Conservation (phyloP, 768 basidiomycete genomes). For the Rubroboletus pulcherrimus region DNA sequence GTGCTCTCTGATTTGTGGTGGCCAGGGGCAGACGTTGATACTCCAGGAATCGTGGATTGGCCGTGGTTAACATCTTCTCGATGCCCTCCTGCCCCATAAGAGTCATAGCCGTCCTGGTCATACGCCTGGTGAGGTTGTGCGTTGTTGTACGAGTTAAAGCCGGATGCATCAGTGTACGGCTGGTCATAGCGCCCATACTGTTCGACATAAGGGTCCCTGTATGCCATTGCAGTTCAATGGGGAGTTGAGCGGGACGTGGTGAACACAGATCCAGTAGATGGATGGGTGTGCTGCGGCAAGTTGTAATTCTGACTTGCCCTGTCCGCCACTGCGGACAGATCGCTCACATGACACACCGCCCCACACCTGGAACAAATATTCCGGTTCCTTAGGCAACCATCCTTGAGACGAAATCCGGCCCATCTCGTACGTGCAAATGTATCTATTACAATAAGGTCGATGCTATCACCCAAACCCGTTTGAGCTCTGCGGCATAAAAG, state of each 20-base stretch:
- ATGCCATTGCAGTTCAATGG: slow-evolving; percentile 36
- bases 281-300: slow-evolving; percentile 22
- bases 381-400: not conserved
- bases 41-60: slow-evolving; percentile 12
- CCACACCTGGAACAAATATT: not conserved
- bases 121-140: slow-evolving; percentile 49
- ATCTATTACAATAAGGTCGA: not conserved
- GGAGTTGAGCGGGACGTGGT: not conserved
- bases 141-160: slow-evolving; percentile 45
- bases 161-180: slow-evolving; percentile 33
- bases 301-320: not conserved
- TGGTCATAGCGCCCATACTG: slow-evolving; percentile 28
- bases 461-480: slow-evolving; percentile 30
- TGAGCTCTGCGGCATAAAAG: slow-evolving; percentile 44
- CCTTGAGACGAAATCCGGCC: not conserved
- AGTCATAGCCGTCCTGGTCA: slow-evolving; percentile 42
- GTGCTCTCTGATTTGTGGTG: slow-evolving; percentile 32
- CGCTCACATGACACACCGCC: no score
- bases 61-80: slow-evolving; percentile 35
- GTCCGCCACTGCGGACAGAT: not conserved
- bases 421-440: not conserved
- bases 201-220: slow-evolving; percentile 52
- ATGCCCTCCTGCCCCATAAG: slow-evolving; percentile 29
- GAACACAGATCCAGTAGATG: not conserved
- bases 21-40: slow-evolving; percentile 10